Conservation (phyloP, 306 rosid species). For the Geum urbanum region DNA sequence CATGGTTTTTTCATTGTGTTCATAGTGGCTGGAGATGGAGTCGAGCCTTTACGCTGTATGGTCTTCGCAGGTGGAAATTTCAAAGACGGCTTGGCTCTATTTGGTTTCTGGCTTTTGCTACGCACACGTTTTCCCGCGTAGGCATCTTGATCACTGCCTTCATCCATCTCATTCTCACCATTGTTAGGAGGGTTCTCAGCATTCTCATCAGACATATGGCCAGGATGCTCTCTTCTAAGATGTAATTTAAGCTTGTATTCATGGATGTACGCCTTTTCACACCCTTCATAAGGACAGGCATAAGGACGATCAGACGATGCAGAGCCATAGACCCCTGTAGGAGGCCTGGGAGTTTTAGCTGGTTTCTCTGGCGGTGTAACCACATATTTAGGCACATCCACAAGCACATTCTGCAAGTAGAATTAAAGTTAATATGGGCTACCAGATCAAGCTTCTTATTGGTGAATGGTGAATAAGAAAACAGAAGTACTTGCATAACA, state of each 20-base stretch:
- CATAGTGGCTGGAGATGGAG: slow-evolving; percentile 44
- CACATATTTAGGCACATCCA: slow-evolving; percentile 57
- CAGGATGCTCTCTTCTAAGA: slow-evolving; percentile 90
- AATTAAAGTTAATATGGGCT: slow-evolving; percentile 1
- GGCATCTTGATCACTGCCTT: slow-evolving; percentile 86
- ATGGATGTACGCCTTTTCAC: slow-evolving; percentile 89
- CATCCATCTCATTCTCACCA: slow-evolving; percentile 77
- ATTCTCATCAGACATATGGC: slow-evolving; percentile 65
- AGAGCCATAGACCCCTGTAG: slow-evolving; percentile 60
- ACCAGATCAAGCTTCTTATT: background rate
- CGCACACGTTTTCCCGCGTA: slow-evolving; percentile 57
- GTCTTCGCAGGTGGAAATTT: slow-evolving; percentile 69
- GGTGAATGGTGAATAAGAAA: background rate
- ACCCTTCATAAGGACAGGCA: slow-evolving; percentile 90
- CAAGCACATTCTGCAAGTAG: slow-evolving; percentile 46
- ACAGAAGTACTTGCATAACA: background rate
- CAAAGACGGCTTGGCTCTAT: slow-evolving; percentile 56
- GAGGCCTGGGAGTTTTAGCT: slow-evolving; percentile 52
- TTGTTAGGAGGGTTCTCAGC: slow-evolving; percentile 51
- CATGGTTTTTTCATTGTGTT: slow-evolving; percentile 60
- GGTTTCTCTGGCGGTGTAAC: slow-evolving; percentile 67
- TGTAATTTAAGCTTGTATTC: slow-evolving; percentile 94
- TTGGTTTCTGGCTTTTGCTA: slow-evolving; percentile 68
- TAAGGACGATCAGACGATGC: slow-evolving; percentile 92
- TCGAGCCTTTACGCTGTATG: slow-evolving; percentile 53